A percentile compares a stretch with the other conserved stretches of the same genome.
Evolutionary conservation across 805 yeast genomes (phyloP).

Genomic region (Suhomyces tanzawaensis): DNA sequence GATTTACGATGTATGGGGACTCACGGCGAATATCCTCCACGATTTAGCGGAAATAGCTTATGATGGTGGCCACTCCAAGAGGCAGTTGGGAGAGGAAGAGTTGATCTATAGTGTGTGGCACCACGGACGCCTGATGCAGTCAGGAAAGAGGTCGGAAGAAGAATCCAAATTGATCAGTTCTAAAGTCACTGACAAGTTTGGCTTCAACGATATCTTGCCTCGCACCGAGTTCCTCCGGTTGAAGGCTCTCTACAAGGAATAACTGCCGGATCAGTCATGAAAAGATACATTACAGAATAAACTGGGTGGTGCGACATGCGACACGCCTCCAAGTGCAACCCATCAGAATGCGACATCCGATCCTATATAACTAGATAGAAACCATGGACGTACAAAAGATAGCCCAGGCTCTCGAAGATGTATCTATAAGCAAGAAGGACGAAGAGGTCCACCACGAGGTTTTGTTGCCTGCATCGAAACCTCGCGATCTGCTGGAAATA

Average conservation of each 20-base stretch:
- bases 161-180: conserved; percentile 51
- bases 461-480: not conserved
- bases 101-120: conserved; percentile 56
- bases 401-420: conserved; percentile 8
- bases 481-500: conserved; percentile 1
- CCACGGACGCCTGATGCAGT: conserved; percentile 52
- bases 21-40: conserved; percentile 75
- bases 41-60: conserved; percentile 62
- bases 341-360: too few relatives aligned
- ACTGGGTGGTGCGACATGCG: not conserved
- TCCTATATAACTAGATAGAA: not conserved
- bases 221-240: conserved; percentile 41
- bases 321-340: not conserved
- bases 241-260: conserved; percentile 38
- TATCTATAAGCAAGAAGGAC: conserved; percentile 5
- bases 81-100: conserved; percentile 61
- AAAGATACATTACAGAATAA: too few relatives aligned
- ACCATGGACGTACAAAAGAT: conserved; percentile 5
- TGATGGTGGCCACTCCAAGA: conserved; percentile 8
- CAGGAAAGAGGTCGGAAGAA: conserved; percentile 47
- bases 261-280: not conserved
- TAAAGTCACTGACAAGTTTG: conserved; percentile 26
- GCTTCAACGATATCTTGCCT: conserved; percentile 47
- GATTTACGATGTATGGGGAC: conserved; percentile 77
- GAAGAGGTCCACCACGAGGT: not conserved